Base-by-base conservation (phyloP, 2,329 filamentous ascomycete species). In the Paraphaeosphaeria minitans region DNA sequence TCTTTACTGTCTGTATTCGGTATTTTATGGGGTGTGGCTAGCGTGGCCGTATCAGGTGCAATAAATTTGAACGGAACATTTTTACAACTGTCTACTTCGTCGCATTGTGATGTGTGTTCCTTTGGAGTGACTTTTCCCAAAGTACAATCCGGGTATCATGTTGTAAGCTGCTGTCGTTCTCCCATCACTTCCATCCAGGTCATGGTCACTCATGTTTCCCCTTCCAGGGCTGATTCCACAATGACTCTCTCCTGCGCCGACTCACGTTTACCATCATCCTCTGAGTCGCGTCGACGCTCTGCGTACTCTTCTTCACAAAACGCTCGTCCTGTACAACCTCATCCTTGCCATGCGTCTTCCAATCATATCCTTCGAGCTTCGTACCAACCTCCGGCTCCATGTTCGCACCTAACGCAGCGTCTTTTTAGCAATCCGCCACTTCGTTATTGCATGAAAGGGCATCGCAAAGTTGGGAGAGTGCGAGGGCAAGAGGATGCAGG, bases 1-100 rank as follows among this genome's bases (percentile, higher is more conserved):
- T 50, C 49, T 59, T 65, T 61, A 69, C 62, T 73, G 70, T 72
- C 62, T 73, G 70, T 75, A 75, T 75, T 70, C 64, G 64, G 70
- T 73, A 73, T 73, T 61, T 68, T 69, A 65, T 65, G 31, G 43
- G 16, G 43, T 49, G 56, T 19, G 31, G 56, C 54, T 48, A 49
- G 43, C 48, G 43, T 27, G 43, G 51, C 55, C 31, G 50, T 50
- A 31, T 31, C 39, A 35, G 58, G 47, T 58, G 54, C 53, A 66
- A 63, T 65, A 60, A 55, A 62, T 63, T 50, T 61, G 57, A 29
- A 55, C 37, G 35, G 42, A 13, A 51, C 35, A 46, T 51, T 27
- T 53, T 56, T 22, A 53, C 31, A 41, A 33, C n/a, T 27, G n/a
- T 39, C 16, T 41, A 21, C 14, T 27, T 5, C 24, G 12, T 41